Conservation (phyloP, 139 green algal genomes). For the Choricystis sp. region DNA sequence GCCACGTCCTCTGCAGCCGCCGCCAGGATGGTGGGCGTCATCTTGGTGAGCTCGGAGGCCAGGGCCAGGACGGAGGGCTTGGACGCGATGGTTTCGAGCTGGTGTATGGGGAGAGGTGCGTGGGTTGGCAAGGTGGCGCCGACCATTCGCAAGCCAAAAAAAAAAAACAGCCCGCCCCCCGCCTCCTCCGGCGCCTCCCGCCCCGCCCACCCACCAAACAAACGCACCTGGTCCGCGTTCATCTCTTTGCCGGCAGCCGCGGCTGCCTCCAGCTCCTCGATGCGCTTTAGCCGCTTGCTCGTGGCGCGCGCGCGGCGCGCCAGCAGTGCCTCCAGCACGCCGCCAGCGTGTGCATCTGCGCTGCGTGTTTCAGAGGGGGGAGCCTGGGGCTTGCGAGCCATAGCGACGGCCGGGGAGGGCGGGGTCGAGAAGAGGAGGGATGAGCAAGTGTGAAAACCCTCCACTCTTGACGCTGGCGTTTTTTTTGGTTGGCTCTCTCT, state of each 20-base stretch:
- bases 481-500: neutral
- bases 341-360: neutral
- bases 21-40: too few relatives aligned
- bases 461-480: neutral
- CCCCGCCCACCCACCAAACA: neutral
- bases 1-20: too few relatives aligned
- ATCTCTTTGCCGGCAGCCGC: conserved; percentile 15
- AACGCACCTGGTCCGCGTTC: conserved; percentile 22
- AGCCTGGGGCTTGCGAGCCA: conserved; percentile 1
- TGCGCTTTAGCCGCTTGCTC: conserved; percentile 14
- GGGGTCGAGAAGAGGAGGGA: neutral
- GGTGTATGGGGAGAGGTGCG: neutral
- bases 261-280: conserved; percentile 19
- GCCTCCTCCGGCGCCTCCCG: neutral
- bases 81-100: conserved; percentile 16
- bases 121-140: neutral
- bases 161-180: neutral
- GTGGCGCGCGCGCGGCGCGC: conserved; percentile 9
- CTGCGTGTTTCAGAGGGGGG: neutral
- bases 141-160: neutral
- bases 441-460: neutral
- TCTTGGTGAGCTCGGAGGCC: conserved; percentile 43
- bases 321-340: conserved; percentile 1
- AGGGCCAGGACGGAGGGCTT: conserved; percentile 13
- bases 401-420: neutral